phyloP scores from a whole-genome alignment of 108 stramenopile species.

The Discostella stelligeroides region DNA sequence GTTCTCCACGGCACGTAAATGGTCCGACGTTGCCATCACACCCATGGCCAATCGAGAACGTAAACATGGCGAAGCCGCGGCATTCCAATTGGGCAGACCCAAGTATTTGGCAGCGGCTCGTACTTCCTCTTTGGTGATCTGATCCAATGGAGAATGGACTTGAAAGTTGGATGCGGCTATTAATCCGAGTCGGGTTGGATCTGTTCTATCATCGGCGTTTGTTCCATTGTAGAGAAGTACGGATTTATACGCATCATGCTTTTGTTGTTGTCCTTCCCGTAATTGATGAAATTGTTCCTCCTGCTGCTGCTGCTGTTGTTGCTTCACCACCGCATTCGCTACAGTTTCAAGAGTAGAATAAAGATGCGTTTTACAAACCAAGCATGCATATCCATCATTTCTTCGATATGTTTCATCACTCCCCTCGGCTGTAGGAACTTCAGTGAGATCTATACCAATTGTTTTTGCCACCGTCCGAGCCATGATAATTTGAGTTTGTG shows the following conservation, averaged over 20 bases:
- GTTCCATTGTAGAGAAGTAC: constrained; percentile 93
- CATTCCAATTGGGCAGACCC: constrained; percentile 89
- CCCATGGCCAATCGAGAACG: constrained; percentile 91
- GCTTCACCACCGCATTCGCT: constrained; percentile 47
- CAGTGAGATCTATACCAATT: constrained; percentile 71
- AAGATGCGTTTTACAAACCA: constrained; percentile 95
- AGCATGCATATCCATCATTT: constrained; percentile 91
- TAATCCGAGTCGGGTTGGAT: constrained; percentile 87
- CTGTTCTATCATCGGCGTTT: constrained; percentile 86
- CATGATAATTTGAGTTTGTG: constrained; percentile 67
- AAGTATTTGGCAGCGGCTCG: constrained; percentile 67
- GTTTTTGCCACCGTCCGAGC: constrained; percentile 71
- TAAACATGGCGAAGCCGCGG: constrained; percentile 92
- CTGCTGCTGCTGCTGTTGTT: constrained; percentile 24
- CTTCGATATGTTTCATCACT: constrained; percentile 74
- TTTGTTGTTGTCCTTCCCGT: not conserved
- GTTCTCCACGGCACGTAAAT: constrained; percentile 68
- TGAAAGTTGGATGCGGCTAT: constrained; percentile 73
- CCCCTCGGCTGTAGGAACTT: constrained; percentile 81
- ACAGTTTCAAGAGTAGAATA: constrained; percentile 80
- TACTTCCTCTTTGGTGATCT: constrained; percentile 78
- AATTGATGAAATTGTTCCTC: too few relatives aligned
- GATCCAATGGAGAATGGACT: constrained; percentile 79
- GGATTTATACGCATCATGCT: not conserved
- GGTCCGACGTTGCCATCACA: constrained; percentile 74